Percentiles rank a stretch among this genome's conserved stretches.
phyloP scores from a whole-genome alignment of 1,139 yeast species.

The Suhomyces kunorum region DNA sequence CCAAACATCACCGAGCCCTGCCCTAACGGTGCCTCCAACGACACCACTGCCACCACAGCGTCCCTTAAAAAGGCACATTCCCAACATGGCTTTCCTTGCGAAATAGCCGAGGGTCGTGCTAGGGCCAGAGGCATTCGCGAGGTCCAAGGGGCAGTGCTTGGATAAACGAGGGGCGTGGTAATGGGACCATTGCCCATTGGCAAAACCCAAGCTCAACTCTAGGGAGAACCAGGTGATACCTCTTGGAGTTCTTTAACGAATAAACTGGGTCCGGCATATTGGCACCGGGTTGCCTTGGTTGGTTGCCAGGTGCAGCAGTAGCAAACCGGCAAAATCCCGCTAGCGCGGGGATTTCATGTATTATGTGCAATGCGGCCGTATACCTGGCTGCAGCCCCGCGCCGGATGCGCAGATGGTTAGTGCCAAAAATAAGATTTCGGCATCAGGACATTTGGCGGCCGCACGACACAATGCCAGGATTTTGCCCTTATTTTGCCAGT shows the following conservation, averaged over 20 bases:
- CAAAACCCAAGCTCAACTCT: too few relatives aligned
- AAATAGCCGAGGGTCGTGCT: constrained; percentile 4
- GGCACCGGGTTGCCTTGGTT: too few relatives aligned
- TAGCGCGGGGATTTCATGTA: not conserved
- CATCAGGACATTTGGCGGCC: constrained; percentile 4
- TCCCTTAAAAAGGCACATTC: constrained; percentile 2
- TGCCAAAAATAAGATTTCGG: constrained; percentile 3
- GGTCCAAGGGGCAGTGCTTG: too few relatives aligned
- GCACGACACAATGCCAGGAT: constrained; percentile 7
- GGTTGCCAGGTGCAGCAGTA: too few relatives aligned
- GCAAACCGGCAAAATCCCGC: constrained; percentile 1
- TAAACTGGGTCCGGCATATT: too few relatives aligned
- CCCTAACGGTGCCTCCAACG: constrained; percentile 4
- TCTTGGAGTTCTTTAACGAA: too few relatives aligned
- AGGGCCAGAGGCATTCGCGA: constrained; percentile 1
- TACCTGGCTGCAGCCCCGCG: not conserved
- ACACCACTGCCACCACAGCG: constrained; percentile 3
- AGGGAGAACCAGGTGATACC: too few relatives aligned
- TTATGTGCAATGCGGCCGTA: constrained; percentile 1
- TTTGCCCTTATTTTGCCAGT: too few relatives aligned
- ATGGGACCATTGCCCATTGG: too few relatives aligned
- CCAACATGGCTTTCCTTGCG: constrained; percentile 1
- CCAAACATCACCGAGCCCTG: too few relatives aligned
- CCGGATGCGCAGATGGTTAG: not conserved
- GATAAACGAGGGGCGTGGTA: not conserved